Evolutionary conservation across 306 rosid species (phyloP).

Genomic region (Pachyrhizus erosus): DNA sequence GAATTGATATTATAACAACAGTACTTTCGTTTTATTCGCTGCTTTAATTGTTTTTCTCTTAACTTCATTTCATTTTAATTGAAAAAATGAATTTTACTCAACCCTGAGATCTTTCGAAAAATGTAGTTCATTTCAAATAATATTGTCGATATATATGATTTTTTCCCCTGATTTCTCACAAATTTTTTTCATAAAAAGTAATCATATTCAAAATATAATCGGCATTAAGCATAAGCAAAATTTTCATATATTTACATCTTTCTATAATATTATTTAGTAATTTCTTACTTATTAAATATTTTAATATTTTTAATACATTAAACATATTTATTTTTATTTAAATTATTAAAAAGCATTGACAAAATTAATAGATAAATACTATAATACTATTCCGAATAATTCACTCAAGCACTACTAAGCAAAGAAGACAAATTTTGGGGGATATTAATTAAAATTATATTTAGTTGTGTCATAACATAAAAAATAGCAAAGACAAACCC

Average conservation of each 20-base stretch:
- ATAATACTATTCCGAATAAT: background rate
- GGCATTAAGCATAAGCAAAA: background rate
- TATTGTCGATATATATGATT: too few species aligned
- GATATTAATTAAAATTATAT: background rate
- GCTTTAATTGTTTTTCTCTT: background rate
- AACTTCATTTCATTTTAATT: background rate
- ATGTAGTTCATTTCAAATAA: background rate
- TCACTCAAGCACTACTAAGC: background rate
- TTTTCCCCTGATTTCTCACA: background rate
- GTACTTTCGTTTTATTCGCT: too few species aligned
- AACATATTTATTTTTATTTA: background rate
- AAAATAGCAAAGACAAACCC: background rate
- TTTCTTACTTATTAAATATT: background rate
- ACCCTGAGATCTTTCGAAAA: background rate
- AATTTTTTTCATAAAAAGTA: background rate
- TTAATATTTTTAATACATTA: background rate
- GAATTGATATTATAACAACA: background rate
- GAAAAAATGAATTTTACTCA: background rate
- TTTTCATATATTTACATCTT: background rate
- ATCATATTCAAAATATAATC: background rate
- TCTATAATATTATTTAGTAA: too few species aligned
- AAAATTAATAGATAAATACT: background rate
- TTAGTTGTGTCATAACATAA: background rate
- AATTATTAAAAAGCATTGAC: background rate
- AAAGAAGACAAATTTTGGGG: background rate